A percentile compares a stretch with the other conserved stretches of the same genome.
These are phyloP conservation scores for Aristolochia contorta DNA, from an alignment of 164 flowering plant species.

Conservation along the genomic window DNA sequence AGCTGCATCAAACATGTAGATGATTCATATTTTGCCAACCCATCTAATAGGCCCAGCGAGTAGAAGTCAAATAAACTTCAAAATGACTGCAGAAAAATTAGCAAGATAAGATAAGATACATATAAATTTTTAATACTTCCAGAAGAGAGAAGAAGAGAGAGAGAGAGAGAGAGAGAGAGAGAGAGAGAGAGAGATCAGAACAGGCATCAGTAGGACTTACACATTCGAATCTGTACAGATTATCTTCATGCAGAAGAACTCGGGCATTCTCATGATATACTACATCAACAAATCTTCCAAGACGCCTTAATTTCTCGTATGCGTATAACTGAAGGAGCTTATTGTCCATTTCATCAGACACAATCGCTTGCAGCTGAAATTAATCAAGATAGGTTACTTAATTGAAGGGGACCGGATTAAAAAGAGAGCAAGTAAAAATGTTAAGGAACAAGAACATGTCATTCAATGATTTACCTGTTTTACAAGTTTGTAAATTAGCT, in stretches of 20 bases:
- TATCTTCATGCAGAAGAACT: conserved; percentile 79
- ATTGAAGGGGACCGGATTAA: too few relatives aligned
- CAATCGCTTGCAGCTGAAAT: conserved; percentile 74
- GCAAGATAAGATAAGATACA: too few relatives aligned
- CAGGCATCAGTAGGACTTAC: conserved; percentile 31
- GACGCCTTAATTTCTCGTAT: conserved; percentile 73
- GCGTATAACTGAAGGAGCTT: conserved; percentile 87
- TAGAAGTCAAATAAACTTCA: too few relatives aligned
- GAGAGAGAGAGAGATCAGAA: too few relatives aligned
- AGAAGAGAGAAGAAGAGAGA: too few relatives aligned
- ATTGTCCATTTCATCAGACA: conserved; percentile 77
- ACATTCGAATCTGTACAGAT: conserved; percentile 79
- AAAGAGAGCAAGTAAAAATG: not conserved
- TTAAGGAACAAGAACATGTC: not conserved
- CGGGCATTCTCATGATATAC: conserved; percentile 89
- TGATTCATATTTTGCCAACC: too few relatives aligned
- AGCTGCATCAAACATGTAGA: too few relatives aligned
- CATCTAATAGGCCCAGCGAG: too few relatives aligned
- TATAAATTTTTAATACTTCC: too few relatives aligned
- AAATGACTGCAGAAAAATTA: too few relatives aligned
- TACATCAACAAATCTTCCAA: conserved; percentile 53
- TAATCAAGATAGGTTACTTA: not conserved
- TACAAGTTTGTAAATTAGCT: conserved; percentile 77
- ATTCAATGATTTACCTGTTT: conserved; percentile 42
- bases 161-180: too few relatives aligned